These are phyloP conservation scores for Tetragonia tetragonoides DNA, from an alignment of 148 eudicot species.

Conservation along the genomic window DNA sequence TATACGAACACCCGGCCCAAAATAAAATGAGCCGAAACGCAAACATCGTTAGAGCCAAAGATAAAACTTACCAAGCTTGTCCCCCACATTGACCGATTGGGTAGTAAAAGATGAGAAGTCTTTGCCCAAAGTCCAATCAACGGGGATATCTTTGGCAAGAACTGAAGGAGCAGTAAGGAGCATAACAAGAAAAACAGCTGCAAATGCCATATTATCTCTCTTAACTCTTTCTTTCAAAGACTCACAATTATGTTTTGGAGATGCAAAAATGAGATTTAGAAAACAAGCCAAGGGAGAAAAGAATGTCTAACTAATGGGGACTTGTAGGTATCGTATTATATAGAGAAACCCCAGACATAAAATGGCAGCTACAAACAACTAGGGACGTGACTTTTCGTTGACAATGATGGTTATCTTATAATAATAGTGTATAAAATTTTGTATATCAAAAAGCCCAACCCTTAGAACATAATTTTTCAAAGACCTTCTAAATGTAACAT, in stretches of 20 bases:
- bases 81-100: constrained; percentile 20
- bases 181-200: constrained; percentile 18
- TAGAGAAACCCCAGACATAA: background rate
- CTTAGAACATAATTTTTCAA: too few species aligned
- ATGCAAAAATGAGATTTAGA: background rate
- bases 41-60: too few species aligned
- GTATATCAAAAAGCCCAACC: too few species aligned
- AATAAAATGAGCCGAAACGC: background rate
- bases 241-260: background rate
- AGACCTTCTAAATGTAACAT: too few species aligned
- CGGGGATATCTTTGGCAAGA: background rate
- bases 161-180: constrained; percentile 18
- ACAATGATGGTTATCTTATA: background rate
- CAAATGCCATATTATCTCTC: constrained; percentile 18
- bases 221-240: background rate
- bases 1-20: too few species aligned
- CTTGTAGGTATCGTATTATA: constrained; percentile 8
- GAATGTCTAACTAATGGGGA: constrained; percentile 3
- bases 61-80: constrained; percentile 19
- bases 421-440: background rate
- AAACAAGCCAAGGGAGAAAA: background rate
- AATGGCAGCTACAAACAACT: background rate
- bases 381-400: background rate
- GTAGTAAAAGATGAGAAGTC: constrained; percentile 24
- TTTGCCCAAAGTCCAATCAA: constrained; percentile 21